These are phyloP conservation scores for Naumovozyma dairenensis DNA, from an alignment of 805 yeast genomes.

Conservation along the genomic window DNA sequence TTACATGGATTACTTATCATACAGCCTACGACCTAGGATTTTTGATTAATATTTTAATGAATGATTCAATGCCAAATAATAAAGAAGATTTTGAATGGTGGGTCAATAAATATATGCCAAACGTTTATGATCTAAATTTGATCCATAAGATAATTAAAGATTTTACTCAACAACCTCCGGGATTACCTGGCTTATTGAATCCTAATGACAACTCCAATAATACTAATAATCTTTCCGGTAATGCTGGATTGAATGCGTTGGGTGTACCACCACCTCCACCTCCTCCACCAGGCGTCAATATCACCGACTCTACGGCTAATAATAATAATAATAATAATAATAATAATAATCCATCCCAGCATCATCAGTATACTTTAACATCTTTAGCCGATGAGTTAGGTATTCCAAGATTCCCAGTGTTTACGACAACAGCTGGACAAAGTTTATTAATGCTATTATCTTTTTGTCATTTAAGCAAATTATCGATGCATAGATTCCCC, in stretches of 20 bases:
- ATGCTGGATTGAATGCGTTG: slow-evolving; percentile 14
- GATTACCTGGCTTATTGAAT: too few species aligned
- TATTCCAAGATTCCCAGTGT: slow-evolving; percentile 48
- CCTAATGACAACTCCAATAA: too few species aligned
- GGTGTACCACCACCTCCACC: slow-evolving; percentile 8
- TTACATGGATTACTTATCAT: slow-evolving; percentile 88
- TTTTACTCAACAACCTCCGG: slow-evolving; percentile 9
- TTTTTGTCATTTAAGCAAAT: slow-evolving; percentile 44
- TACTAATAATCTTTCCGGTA: too few species aligned
- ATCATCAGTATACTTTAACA: slow-evolving; percentile 38
- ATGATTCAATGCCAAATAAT: slow-evolving; percentile 67
- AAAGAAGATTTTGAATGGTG: slow-evolving; percentile 70
- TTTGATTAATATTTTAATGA: slow-evolving; percentile 64
- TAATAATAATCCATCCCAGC: too few species aligned
- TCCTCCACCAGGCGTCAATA: too few species aligned
- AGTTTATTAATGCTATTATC: slow-evolving; percentile 55
- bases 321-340: too few species aligned
- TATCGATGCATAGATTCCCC: slow-evolving; percentile 28
- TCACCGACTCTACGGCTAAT: too few species aligned
- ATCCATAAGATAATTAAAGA: slow-evolving; percentile 30
- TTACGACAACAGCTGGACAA: slow-evolving; percentile 53
- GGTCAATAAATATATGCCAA: slow-evolving; percentile 67
- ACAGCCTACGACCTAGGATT: slow-evolving; percentile 94
- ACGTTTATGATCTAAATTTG: slow-evolving; percentile 69
- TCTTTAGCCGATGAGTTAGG: slow-evolving; percentile 61